Evolutionary conservation across 2,329 filamentous ascomycete species (phyloP).

Genomic region (Dothidotthia symphoricarpi): DNA sequence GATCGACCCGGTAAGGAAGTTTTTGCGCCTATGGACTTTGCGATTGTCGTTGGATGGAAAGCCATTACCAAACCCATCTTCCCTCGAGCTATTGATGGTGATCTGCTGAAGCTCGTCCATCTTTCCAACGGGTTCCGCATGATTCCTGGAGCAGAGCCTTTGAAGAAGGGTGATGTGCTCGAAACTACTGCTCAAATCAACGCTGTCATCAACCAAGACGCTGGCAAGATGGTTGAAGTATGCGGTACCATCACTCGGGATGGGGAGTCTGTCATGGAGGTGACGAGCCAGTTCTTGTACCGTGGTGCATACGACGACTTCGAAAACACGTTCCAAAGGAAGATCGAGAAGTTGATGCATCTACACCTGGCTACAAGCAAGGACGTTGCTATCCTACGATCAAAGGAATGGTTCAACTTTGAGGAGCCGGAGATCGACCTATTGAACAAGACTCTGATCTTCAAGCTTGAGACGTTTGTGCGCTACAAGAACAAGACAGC

Average conservation of each 20-base stretch:
- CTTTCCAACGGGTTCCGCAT: conserved; percentile 97
- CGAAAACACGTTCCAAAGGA: conserved; percentile 98
- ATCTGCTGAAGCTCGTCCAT: conserved; percentile 93
- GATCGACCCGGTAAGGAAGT: conserved; percentile 92
- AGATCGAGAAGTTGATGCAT: conserved; percentile 93
- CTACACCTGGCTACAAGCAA: conserved; percentile 82
- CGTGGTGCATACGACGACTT: conserved; percentile 89
- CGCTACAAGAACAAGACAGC: conserved; percentile 93
- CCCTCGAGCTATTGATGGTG: conserved; percentile 91
- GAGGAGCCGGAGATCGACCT: conserved; percentile 83
- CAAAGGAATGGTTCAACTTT: conserved; percentile 96
- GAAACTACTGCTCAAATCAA: conserved; percentile 95
- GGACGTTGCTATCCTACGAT: conserved; percentile 89
- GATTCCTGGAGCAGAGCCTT: conserved; percentile 88
- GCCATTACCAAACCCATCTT: conserved; percentile 99
- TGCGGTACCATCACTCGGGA: conserved; percentile 90
- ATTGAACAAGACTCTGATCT: conserved; percentile 87
- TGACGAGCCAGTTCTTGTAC: conserved; percentile 97
- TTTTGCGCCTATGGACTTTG: conserved; percentile 97
- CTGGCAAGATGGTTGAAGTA: conserved; percentile 99
- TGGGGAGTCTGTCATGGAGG: conserved; percentile 88
- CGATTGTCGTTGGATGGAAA: conserved; percentile 98
- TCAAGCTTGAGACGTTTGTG: conserved; percentile 89
- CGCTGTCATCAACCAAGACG: conserved; percentile 95
- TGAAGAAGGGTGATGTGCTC: conserved; percentile 93